Evolutionary conservation across 208 protist species (phyloP), one percentile per base, ranked within the genome.

Genomic region (Trypanosomatidae sp.): DNA sequence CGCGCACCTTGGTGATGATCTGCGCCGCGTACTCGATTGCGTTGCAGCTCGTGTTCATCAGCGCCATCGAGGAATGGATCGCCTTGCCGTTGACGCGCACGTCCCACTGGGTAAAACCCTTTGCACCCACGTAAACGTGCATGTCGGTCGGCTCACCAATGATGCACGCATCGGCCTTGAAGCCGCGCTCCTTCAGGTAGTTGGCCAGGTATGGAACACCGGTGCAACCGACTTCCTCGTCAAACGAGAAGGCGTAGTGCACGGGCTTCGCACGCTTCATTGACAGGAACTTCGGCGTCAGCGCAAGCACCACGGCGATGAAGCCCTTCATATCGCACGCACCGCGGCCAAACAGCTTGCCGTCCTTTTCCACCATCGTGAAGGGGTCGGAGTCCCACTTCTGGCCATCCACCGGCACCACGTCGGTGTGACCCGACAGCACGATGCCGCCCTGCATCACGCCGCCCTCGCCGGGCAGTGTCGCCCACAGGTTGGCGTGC

Each of bases 301-400:
- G 72, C n/a, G 85, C 73, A 43, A 92, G 74, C 36, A 71, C 76
- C 15, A 90, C 78, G 13, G 88, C 85, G 19, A 90, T 50, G 74
- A 90, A 87, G 43, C 83, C 84, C 68, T 90, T 92, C 88, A 89
- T 90, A 66, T 92, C 84, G 50, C 80, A 84, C 33, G 85, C 66
- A 25, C 88, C 88, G 36, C 85, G 81, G 19, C 88, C 88, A 69
- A 86, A 90, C 39, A 92, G 75, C 72, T 83, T 85, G 28, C 83
- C 87, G 41, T 84, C 81, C 62, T 71, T 74, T 69, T 92, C 87
- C 41, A 82, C 83, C 76, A 90, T 76, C 19, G 47, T 79, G 58
- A 90, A 89, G 1, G 88, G 84, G 62, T 90, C 85, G 46, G 36
- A 84, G 65, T 85, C 76, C 81, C 88, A 90, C 79, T 77, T 74